Conservation (phyloP, 768 basidiomycete species). For the Trametes cubensis region DNA sequence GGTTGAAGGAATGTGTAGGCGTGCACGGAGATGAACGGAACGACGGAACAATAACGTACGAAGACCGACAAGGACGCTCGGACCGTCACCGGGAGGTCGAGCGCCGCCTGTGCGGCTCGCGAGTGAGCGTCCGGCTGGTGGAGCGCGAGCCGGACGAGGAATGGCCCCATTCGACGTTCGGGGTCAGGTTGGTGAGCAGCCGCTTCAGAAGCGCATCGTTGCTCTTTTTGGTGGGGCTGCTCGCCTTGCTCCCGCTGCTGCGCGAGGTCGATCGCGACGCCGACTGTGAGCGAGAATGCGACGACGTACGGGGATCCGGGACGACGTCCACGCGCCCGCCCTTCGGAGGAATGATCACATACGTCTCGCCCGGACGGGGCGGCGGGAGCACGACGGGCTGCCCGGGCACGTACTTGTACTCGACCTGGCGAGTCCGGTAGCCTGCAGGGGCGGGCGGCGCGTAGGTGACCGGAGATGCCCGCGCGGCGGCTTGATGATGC, state of each 20-base stretch:
- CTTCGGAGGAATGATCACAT: slow-evolving; percentile 32
- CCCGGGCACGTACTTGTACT: slow-evolving; percentile 15
- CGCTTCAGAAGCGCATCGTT: slow-evolving; percentile 28
- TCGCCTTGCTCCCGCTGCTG: slow-evolving; percentile 12
- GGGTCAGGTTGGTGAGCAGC: slow-evolving; percentile 25
- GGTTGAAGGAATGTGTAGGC: neutral
- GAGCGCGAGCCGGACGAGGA: slow-evolving; percentile 11
- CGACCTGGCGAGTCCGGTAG: slow-evolving; percentile 17
- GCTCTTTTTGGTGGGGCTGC: slow-evolving; percentile 23
- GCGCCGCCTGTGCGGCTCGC: slow-evolving; percentile 18
- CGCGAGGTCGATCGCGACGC: slow-evolving; percentile 16
- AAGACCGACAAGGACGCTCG: neutral
- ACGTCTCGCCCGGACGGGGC: slow-evolving; percentile 30
- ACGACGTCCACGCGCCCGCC: slow-evolving; percentile 28
- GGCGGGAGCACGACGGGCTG: slow-evolving; percentile 28
- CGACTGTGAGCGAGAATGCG: slow-evolving; percentile 12
- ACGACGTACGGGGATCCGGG: slow-evolving; percentile 4
- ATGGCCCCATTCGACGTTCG: slow-evolving; percentile 21
- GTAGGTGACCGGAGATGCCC: slow-evolving; percentile 17
- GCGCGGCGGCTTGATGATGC: slow-evolving; percentile 10
- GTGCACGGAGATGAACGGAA: slow-evolving; percentile 21
- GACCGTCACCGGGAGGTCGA: slow-evolving; percentile 26
- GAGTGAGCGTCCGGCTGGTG: slow-evolving; percentile 14
- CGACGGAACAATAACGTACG: neutral
- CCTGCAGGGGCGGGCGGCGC: slow-evolving; percentile 12